Evolutionary conservation across 805 yeast genomes (phyloP).

Genomic region (Hanseniaspora osmophila): DNA sequence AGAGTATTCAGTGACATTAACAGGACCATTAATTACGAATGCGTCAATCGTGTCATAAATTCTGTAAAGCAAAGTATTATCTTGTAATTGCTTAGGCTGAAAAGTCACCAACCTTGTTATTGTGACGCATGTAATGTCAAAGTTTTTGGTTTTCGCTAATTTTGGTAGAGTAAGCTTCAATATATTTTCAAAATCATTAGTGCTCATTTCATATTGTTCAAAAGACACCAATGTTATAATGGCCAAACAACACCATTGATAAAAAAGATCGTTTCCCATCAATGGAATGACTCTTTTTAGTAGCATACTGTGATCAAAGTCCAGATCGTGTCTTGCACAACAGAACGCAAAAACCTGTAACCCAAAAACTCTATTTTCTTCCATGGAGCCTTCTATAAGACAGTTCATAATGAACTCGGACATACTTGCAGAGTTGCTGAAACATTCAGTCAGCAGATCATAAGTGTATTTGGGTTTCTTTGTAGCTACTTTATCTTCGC

Average conservation of each 20-base stretch:
- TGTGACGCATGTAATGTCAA: slow-evolving; percentile 16
- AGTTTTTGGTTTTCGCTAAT: slow-evolving; percentile 14
- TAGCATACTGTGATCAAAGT: not conserved
- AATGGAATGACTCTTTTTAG: slow-evolving; percentile 8
- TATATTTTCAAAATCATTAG: slow-evolving; percentile 11
- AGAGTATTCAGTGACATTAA: slow-evolving; percentile 30
- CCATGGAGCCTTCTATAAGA: not conserved
- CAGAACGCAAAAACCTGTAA: slow-evolving; percentile 14
- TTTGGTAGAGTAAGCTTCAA: slow-evolving; percentile 23
- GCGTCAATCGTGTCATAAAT: slow-evolving; percentile 37
- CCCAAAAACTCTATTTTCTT: slow-evolving; percentile 7
- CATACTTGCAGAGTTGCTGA: not conserved
- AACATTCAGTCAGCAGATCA: not conserved
- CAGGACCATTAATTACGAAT: slow-evolving; percentile 52
- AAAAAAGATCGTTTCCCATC: slow-evolving; percentile 9
- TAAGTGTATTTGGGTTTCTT: not conserved
- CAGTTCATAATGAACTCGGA: not conserved
- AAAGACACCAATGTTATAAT: slow-evolving; percentile 15
- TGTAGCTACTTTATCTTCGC: not conserved
- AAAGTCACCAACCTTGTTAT: slow-evolving; percentile 12
- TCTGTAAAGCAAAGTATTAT: slow-evolving; percentile 30
- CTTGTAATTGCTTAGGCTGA: slow-evolving; percentile 16
- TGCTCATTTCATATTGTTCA: not conserved
- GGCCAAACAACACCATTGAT: slow-evolving; percentile 13
- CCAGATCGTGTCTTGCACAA: slow-evolving; percentile 4